phyloP scores from a whole-genome alignment of 495 filamentous ascomycete species.

The Thozetella sp. region DNA sequence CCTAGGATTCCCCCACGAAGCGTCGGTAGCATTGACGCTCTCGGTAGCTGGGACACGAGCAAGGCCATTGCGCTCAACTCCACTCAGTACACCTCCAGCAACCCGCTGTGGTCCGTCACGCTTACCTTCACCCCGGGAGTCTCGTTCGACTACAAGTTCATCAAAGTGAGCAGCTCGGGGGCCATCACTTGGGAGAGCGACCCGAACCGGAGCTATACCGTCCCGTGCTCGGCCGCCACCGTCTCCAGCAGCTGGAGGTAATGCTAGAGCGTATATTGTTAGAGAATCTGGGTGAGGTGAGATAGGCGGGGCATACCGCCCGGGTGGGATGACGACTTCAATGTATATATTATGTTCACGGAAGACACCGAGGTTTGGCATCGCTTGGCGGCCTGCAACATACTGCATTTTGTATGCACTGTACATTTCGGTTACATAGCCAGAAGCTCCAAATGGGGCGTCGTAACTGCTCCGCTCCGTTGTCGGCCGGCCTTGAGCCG shows the following conservation, averaged over 20 bases:
- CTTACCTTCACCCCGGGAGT: conserved; percentile 51
- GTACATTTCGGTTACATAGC: no score
- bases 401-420: no score
- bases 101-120: conserved; percentile 60
- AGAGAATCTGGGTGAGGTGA: not conserved
- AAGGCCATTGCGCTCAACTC: conserved; percentile 54
- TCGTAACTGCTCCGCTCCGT: no score
- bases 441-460: no score
- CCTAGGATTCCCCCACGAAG: conserved; percentile 5
- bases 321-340: no score
- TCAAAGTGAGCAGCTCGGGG: conserved; percentile 58
- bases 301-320: not conserved
- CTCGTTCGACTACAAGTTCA: conserved; percentile 68
- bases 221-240: conserved; percentile 38
- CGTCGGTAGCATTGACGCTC: conserved; percentile 51
- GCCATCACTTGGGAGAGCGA: conserved; percentile 64
- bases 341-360: no score
- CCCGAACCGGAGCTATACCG: conserved; percentile 61
- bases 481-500: no score
- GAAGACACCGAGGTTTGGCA: no score
- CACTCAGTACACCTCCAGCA: conserved; percentile 52
- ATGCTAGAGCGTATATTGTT: not conserved
- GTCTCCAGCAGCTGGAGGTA: conserved; percentile 14
- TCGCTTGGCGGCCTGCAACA: no score
- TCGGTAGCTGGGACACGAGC: conserved; percentile 58